Evolutionary conservation across 495 filamentous ascomycete genomes (phyloP), one percentile per base, ranked within the genome.

Genomic region (Pseudotulostoma volvatum): DNA sequence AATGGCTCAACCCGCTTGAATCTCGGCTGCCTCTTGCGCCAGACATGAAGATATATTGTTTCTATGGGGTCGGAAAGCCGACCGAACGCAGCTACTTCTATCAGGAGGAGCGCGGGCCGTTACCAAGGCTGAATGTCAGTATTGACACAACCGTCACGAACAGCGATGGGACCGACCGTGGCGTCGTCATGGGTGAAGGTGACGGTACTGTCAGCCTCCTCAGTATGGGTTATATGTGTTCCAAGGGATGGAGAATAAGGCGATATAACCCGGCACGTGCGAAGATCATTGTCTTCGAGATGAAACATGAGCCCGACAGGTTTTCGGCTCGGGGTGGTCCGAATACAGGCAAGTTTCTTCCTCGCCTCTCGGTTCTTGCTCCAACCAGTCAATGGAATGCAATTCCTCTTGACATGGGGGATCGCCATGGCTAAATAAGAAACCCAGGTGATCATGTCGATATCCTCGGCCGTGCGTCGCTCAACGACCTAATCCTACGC

Each of bases 1-100:
- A 88, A 51, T 97, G 90, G 90, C 69, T 93, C 33, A 97, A 97
- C 54, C 90, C 90, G 0, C 72, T 97, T 15, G 92, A 96, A 50
- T 79, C 84, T 1, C 75, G 92, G 5, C 67, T 97, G 0, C 90
- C 90, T 0, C 66, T 80, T 33, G 90, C 90, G 9, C 90, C 90
- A 0, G 81, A 75, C 51, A 69, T 97, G 56, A 95, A 93, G 64
- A 83, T 97, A 14, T 97, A 90, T 54, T 97, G 90, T 59, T 96
- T 97, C 64, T 96, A 97, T 54, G 90, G 84, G 25, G 70, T 93
- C 18, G 84, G 81, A 4, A 96, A 96, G 56, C 77, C 81, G 9
- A 94, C 87, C 0, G 87, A 96, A 56, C 70, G 87, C 35, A 73
- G 76, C 36, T 97, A 95, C 57, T 97, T 78, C 57, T 95, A 95